Evolutionary conservation across 768 basidiomycete genomes (phyloP), one percentile per base, ranked within the genome.

Genomic region (Pulveroboletus sp.): DNA sequence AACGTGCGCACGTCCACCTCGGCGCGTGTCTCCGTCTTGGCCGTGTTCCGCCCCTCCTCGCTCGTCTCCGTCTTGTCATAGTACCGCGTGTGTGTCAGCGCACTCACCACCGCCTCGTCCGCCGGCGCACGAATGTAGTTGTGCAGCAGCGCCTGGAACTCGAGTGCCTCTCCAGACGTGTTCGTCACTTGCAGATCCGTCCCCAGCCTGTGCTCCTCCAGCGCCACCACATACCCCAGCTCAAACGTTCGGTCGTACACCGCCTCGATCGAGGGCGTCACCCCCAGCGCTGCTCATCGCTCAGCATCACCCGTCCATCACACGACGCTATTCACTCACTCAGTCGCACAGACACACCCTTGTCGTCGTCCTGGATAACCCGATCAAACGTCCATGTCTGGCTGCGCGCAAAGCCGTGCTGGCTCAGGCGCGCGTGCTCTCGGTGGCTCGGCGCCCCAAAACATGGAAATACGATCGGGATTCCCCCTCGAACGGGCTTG

Each of bases 111-210:
- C n/a, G 82, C 81, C 4, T 80, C 59, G 50, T 77, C 67, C 14
- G 83, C 69, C 38, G 86, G 81, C 38, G 81, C 80, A 10, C 77
- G 78, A 55, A 97, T 77, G 69, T 99, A 99, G 41, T 81, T 93
- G 69, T 99, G 97, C 45, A 99, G 77, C 38, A 98, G 76, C 2
- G 93, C 88, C 66, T 99, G 97, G 74, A 95, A 98, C 63, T 86
- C 82, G 35, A 97, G 76, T 2, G 68, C 58, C 7, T n/a, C n/a
- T n/a, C n/a, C n/a, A n/a, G 81, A 81, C 0, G 81, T 75, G 62
- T 97, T 95, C 54, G 75, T 75, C 53, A 98, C 87, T 61, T 89
- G 84, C 6, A 97, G 75, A 60, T 86, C 81, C 31, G 92, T 90
- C 54, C 76, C 79, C 55, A 98, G 75, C 58, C 86, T 77, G 59